Conservation (phyloP, 116 monocot genomes). For the Cymodocea nodosa region DNA sequence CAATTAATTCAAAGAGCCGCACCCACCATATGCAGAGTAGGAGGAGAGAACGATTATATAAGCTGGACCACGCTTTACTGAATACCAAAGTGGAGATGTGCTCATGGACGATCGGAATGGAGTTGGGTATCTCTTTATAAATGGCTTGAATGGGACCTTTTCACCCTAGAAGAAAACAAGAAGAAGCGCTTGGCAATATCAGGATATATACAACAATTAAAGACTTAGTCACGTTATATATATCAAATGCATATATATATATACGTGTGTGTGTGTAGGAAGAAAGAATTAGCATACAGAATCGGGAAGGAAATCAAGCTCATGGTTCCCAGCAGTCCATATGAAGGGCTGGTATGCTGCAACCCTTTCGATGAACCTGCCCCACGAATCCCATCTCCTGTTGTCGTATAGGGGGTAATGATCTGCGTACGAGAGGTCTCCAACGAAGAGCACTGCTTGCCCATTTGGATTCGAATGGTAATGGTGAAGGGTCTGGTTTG, state of each 20-base stretch:
- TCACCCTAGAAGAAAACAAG: slow-evolving; percentile 3
- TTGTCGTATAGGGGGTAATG: slow-evolving; percentile 47
- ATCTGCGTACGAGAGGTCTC: slow-evolving; percentile 52
- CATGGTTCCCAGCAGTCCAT: slow-evolving; percentile 65
- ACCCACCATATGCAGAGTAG: slow-evolving; percentile 44
- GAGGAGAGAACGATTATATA: slow-evolving; percentile 54
- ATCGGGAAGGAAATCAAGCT: slow-evolving; percentile 33
- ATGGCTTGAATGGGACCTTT: slow-evolving; percentile 38
- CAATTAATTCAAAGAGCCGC: background rate
- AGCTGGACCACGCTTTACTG: slow-evolving; percentile 45
- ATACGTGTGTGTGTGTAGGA: no score
- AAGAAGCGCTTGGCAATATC: background rate
- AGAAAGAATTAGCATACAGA: slow-evolving; percentile 2
- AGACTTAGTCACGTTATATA: no score
- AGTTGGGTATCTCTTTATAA: slow-evolving; percentile 23
- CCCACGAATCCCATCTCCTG: slow-evolving; percentile 65
- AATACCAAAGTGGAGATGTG: slow-evolving; percentile 46
- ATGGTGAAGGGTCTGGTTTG: slow-evolving; percentile 53
- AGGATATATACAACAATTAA: background rate
- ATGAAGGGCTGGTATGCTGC: slow-evolving; percentile 63
- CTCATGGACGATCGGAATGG: slow-evolving; percentile 32
- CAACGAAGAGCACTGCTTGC: slow-evolving; percentile 38
- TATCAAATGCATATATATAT: no score
- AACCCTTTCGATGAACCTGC: slow-evolving; percentile 44
- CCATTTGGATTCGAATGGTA: slow-evolving; percentile 40